Base-by-base conservation (phyloP, 2,329 filamentous ascomycete genomes). In the Aureobasidium sp. region DNA sequence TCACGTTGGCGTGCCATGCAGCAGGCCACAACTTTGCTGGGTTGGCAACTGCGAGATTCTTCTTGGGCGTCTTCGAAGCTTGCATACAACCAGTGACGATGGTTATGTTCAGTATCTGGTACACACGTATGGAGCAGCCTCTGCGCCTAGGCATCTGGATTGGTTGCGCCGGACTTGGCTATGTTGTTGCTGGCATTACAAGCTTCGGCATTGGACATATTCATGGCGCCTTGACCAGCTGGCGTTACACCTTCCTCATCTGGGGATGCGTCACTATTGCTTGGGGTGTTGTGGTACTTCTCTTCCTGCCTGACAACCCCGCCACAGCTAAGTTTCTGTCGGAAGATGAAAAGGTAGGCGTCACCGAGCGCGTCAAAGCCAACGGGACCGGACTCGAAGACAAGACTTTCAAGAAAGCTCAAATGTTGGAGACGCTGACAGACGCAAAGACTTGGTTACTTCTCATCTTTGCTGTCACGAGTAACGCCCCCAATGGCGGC, bases 381-480 rank as follows among this genome's bases (percentile, higher is more conserved):
- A 93, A 93, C 68, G 84, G 90, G 70, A 89, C 89, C 63, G 89
- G 89, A 0, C 86, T 89, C 15, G 87, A 86, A 1, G 88, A 84
- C 63, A 85, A 85, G 65, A 80, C 88, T 64, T 89, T 87, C 73
- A 88, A 88, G 65, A 78, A 80, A 75, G 79, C 82, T 29, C 90
- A 94, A 64, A 76, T 88, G 1, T 77, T 81, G n/a, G 83, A 86
- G 67, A 81, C 83, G 0, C 68, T 86, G 9, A 63, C 76, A 3
- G 84, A 86, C 65, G 83, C 82, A 0, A 73, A 85, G 71, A 80
- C 81, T 2, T 86, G 83, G 84, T 80, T 81, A 0, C 84, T 85
- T 69, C 79, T 82, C 55, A 79, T 84, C 65, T 84, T 80, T 67
- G 81, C 82, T 0, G 67, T 85, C 3, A 74, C 82, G 1, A 72